Percentiles rank a stretch among this genome's conserved stretches.
These are phyloP conservation scores for Eimeria tenella DNA, from an alignment of 169 alveolate species.

Conservation along the genomic window DNA sequence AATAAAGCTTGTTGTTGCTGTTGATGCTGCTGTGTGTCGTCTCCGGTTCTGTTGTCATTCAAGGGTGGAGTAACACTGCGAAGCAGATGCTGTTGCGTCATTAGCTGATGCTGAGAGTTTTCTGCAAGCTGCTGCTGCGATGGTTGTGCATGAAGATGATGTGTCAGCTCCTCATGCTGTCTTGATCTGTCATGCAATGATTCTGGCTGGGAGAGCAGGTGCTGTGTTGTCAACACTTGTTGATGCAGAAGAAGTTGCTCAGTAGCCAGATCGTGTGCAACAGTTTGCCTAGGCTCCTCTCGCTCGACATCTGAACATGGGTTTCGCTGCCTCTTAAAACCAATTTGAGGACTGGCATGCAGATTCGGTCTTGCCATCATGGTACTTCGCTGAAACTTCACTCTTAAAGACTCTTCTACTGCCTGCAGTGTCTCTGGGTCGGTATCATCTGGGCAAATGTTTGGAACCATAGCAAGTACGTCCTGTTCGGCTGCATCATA, in stretches of 20 bases:
- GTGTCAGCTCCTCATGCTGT: slow-evolving; percentile 13
- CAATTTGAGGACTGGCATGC: background rate
- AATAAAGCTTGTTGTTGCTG: slow-evolving; percentile 19
- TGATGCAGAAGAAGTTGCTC: slow-evolving; percentile 37
- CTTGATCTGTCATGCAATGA: background rate
- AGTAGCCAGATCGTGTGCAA: background rate
- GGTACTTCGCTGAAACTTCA: slow-evolving; percentile 46
- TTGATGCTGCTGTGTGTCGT: background rate
- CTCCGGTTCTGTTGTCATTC: background rate
- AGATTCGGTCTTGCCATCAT: slow-evolving; percentile 2
- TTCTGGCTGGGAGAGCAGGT: background rate
- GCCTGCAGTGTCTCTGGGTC: slow-evolving; percentile 61
- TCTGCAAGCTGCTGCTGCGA: slow-evolving; percentile 38
- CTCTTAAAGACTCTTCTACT: slow-evolving; percentile 42
- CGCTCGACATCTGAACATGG: slow-evolving; percentile 7
- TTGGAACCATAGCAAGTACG: slow-evolving; percentile 65
- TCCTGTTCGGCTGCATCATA: slow-evolving; percentile 50
- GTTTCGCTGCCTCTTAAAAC: slow-evolving; percentile 49
- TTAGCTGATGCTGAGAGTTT: slow-evolving; percentile 1
- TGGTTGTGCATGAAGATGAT: background rate
- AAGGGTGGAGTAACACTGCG: background rate
- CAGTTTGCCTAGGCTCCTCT: background rate
- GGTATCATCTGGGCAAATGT: slow-evolving; percentile 46
- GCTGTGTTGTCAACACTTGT: slow-evolving; percentile 33
- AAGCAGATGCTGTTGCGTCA: slow-evolving; percentile 44